A percentile compares a stretch with the other conserved stretches of the same genome.
These are phyloP conservation scores for Kazachstania viticola DNA, from an alignment of 805 yeast genomes.

Conservation along the genomic window DNA sequence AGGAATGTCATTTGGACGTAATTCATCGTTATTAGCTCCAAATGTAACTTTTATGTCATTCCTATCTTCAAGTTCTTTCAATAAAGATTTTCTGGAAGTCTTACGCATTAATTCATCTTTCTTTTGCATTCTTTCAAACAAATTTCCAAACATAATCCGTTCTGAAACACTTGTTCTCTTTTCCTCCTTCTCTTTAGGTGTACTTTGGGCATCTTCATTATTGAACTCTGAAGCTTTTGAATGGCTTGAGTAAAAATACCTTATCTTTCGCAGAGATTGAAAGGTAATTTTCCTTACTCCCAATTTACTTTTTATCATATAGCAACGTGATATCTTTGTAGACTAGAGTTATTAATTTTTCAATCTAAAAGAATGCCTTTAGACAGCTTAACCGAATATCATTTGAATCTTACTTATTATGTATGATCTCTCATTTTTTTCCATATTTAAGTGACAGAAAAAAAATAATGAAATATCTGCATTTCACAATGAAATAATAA, in stretches of 20 bases:
- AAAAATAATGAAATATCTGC: no score
- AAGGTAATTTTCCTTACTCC: no score
- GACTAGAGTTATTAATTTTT: neutral
- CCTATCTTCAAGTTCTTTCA: no score
- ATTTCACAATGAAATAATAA: no score
- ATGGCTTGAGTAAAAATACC: neutral
- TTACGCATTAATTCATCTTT: slow-evolving; percentile 7
- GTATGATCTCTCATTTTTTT: neutral
- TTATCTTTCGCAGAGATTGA: no score
- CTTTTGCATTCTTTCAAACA: slow-evolving; percentile 16
- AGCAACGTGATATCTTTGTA: neutral
- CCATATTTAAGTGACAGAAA: neutral
- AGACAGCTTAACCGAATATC: no score
- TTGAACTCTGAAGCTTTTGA: neutral
- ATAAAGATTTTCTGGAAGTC: neutral
- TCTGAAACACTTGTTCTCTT: slow-evolving; percentile 15
- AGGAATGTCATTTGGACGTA: slow-evolving; percentile 1
- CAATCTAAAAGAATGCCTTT: no score
- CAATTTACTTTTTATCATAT: neutral
- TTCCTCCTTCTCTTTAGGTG: neutral
- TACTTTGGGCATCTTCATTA: neutral
- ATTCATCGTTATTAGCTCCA: neutral
- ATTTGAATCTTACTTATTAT: neutral
- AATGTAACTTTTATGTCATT: slow-evolving; percentile 3
- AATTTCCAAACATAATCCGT: slow-evolving; percentile 16